phyloP scores from a whole-genome alignment of 148 eudicot species.

The Arbutus unedo region DNA sequence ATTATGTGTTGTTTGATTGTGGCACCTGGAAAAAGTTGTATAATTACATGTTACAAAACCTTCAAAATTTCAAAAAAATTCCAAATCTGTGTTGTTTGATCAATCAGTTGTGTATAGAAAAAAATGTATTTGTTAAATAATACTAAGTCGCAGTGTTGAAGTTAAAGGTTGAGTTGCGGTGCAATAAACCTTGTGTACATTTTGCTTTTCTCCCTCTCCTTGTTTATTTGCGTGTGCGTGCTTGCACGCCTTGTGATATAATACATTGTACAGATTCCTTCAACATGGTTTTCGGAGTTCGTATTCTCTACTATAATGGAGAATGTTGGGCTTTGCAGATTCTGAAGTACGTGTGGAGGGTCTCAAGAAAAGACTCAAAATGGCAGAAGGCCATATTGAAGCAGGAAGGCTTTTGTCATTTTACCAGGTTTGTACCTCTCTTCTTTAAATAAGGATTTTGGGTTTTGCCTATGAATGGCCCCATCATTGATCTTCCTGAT shows the following conservation, averaged over 20 bases:
- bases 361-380: constrained; percentile 59
- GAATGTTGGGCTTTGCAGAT: constrained; percentile 38
- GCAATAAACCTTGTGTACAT: neutral
- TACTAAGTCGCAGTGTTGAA: neutral
- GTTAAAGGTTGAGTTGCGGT: neutral
- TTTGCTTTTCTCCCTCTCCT: neutral
- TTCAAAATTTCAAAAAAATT: too few species aligned
- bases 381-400: constrained; percentile 92
- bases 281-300: constrained; percentile 8
- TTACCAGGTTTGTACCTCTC: constrained; percentile 66
- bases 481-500: neutral
- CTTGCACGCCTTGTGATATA: neutral
- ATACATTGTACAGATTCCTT: neutral
- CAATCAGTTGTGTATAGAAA: neutral
- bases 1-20: neutral
- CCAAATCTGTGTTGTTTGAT: neutral
- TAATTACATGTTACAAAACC: too few species aligned
- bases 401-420: constrained; percentile 93
- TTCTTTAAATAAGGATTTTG: neutral
- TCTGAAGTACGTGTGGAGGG: constrained; percentile 39
- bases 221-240: neutral
- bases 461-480: neutral
- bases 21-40: neutral
- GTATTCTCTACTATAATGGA: constrained; percentile 17
- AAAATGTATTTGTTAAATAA: neutral